Evolutionary conservation across 2,329 filamentous ascomycete genomes (phyloP), one percentile per base, ranked within the genome.

Genomic region (Fusarium sp.): DNA sequence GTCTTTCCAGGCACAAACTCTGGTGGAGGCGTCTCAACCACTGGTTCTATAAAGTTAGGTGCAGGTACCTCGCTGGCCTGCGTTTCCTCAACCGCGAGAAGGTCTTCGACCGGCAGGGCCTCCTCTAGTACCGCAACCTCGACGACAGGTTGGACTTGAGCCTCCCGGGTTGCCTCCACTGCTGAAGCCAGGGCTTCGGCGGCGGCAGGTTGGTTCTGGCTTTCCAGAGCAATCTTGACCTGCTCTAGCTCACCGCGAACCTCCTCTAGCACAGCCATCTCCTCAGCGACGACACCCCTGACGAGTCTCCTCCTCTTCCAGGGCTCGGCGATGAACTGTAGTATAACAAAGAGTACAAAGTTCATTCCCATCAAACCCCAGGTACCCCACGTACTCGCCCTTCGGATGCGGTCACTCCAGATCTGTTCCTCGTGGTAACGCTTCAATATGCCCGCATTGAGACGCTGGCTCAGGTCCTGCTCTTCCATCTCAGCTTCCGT

Each of bases 341-440:
- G 88, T 15, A 93, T 83, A 49, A 99, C 77, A 72, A 99, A 92
- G 42, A 99, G 78, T 59, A 98, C 75, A 29, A 98, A 91, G 73
- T 99, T 99, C 71, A 98, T 86, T 21, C 94, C 94, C 95, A 99
- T 99, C 60, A 99, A 79, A 1, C 94, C 95, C 88, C 96, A 98
- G 0, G 95, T 99, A 32, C 96, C 94, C 95, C 95, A 99, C 0
- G 95, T 99, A 74, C 91, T 95, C 82, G 97, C 97, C 65, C 95
- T 84, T 32, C 95, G 84, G 73, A 99, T 99, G 69, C 96, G 94
- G 75, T 99, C 95, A 72, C 92, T 96, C 95, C 95, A 99, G 53
- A 99, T 96, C 79, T 99, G 95, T 79, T 99, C 95, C 78, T 99
- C 95, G 75, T 99, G 95, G 76, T 99, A 99, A 58, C 96, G 87